Evolutionary conservation across 1,284 basidiomycete species (phyloP).

Genomic region (Baeospora myosura): DNA sequence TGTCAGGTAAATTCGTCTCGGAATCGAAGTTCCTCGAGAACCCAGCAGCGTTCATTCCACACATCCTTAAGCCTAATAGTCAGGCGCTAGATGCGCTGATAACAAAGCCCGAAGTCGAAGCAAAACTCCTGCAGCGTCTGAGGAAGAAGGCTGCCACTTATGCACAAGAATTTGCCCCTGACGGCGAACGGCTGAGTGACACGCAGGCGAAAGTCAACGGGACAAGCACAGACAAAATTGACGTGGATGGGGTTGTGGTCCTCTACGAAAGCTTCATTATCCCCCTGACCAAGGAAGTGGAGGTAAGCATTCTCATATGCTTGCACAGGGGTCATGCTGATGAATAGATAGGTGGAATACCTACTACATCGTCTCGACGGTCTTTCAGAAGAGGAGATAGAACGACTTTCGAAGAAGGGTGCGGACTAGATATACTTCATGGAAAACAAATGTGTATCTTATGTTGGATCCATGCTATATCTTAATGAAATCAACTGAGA

Average conservation of each 20-base stretch:
- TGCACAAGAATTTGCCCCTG: conserved; percentile 81
- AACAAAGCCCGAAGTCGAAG: conserved; percentile 94
- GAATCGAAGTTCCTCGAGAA: conserved; percentile 90
- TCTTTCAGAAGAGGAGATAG: conserved; percentile 73
- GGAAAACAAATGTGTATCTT: too few species aligned
- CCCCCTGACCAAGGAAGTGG: conserved; percentile 95
- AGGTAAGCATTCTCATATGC: conserved; percentile 66
- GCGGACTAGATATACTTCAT: not conserved
- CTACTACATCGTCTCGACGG: conserved; percentile 80
- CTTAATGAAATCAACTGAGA: too few species aligned
- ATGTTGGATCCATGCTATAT: too few species aligned
- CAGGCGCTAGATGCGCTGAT: conserved; percentile 78
- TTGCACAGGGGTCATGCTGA: too few species aligned
- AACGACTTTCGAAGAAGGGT: conserved; percentile 37
- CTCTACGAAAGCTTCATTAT: conserved; percentile 95
- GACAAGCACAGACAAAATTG: conserved; percentile 75
- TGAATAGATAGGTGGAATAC: conserved; percentile 89
- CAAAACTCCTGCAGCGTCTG: conserved; percentile 77
- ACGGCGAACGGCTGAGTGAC: conserved; percentile 51
- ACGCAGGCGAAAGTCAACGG: conserved; percentile 20
- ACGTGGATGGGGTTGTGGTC: conserved; percentile 87
- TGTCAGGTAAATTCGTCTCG: conserved; percentile 92
- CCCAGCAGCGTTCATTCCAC: conserved; percentile 85
- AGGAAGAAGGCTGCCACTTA: conserved; percentile 91
- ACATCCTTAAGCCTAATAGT: conserved; percentile 76